Base-by-base conservation (phyloP, 129 eudicot genomes). In the Helianthus tuberosus region DNA sequence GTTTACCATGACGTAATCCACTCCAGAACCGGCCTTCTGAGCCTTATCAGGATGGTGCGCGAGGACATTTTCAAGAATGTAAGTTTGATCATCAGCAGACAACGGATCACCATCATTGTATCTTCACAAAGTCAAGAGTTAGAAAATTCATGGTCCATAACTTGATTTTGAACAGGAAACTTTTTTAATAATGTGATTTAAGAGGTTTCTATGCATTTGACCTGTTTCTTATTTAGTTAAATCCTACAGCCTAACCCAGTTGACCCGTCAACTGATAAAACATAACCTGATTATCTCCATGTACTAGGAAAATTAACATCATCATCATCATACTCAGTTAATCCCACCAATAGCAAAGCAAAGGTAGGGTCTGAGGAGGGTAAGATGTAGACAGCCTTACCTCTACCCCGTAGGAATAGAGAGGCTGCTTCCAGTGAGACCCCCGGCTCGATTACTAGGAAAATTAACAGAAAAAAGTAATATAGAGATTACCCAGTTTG, bases 31-130 rank as follows among this genome's bases (percentile, higher is more conserved):
- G 81, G 82, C 85, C 85, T 94, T 90, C 54, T 71, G 84, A 35
- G 66, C 87, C 84, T 94, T 94, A 43, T 88, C 96, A 1, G 97
- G 98, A 79, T 94, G 98, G 74, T 94, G 81, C 54, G 74, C 79
- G 63, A 94, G 75, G 47, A 94, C 90, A 27, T 86, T 80, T 6
- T 90, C 91, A 1, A 82, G 20, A 7, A 94, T 84, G 75, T 81
- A 90, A 20, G 86, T 64, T 80, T 90, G 97, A 64, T 94, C 98
- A 44, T 85, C 98, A 13, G 81, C 81, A 38, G 91, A 66, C 72
- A 94, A 64, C 35, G 91, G 98, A 79, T 90, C 96, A 1, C 77
- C 77, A 46, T 73, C 77, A 60, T 60, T 60, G 60, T 60, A 73
- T 60, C 77, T 73, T 73, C 59, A 73, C 76, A 84, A 29, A 32